These are phyloP conservation scores for Aureobasidium sp. DNA, from an alignment of 2,329 filamentous ascomycete genomes.

Conservation along the genomic window DNA sequence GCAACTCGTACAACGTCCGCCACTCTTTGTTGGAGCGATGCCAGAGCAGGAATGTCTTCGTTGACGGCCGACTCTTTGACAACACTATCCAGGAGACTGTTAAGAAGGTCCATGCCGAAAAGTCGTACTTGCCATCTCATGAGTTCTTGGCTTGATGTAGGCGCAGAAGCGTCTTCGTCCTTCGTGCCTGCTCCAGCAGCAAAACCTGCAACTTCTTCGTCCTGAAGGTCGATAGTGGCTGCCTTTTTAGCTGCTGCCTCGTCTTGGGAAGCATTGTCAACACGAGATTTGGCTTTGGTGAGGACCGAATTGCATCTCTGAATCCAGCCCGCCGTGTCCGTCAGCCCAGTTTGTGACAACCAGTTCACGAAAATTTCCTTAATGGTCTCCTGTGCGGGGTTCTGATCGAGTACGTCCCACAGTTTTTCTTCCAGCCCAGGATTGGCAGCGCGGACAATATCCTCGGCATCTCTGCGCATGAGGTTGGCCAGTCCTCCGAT, in stretches of 20 bases:
- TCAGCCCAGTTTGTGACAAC: conserved; percentile 80
- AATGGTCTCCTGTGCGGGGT: conserved; percentile 69
- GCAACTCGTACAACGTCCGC: conserved; percentile 94
- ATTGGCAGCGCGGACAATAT: conserved; percentile 68
- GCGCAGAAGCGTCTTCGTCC: conserved; percentile 32
- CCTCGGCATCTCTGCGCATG: conserved; percentile 83
- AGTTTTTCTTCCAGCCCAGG: conserved; percentile 79
- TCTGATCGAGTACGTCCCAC: conserved; percentile 78
- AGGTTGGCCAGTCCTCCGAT: conserved; percentile 85
- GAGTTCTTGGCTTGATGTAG: conserved; percentile 61
- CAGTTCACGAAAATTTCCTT: conserved; percentile 84
- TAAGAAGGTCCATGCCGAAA: conserved; percentile 84
- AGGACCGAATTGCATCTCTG: conserved; percentile 80
- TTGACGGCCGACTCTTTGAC: conserved; percentile 70
- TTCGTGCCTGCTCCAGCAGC: conserved; percentile 59
- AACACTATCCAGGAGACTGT: conserved; percentile 70
- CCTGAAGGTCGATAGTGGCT: conserved; percentile 64
- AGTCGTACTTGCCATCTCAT: conserved; percentile 92
- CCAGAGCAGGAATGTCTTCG: conserved; percentile 68
- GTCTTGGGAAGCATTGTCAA: conserved; percentile 28
- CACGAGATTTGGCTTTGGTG: conserved; percentile 71
- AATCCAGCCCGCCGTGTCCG: conserved; percentile 76
- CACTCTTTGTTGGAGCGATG: conserved; percentile 70
- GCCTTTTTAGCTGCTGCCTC: conserved; percentile 41
- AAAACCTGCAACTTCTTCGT: conserved; percentile 95